Evolutionary conservation across 192 early-diverging fungal genomes (phyloP).

Genomic region (Thamnidium elegans): DNA sequence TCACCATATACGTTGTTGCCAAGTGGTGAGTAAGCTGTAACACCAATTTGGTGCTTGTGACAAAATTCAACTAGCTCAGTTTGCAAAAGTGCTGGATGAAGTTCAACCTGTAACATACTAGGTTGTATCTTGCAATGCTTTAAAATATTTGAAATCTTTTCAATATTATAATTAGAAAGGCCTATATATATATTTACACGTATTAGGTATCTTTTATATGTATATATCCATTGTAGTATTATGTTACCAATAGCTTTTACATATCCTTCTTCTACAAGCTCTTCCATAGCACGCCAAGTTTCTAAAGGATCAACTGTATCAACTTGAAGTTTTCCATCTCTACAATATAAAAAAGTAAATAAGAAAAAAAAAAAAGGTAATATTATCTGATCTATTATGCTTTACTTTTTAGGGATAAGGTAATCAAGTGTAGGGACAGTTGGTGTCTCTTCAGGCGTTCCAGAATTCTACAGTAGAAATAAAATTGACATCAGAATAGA

Average conservation of each 20-base stretch:
- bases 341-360: not conserved
- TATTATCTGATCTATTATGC: not conserved
- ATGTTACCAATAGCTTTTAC: slow-evolving; percentile 46
- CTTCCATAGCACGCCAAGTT: slow-evolving; percentile 77
- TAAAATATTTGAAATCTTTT: slow-evolving; percentile 36
- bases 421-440: slow-evolving; percentile 23
- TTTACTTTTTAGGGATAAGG: slow-evolving; percentile 33
- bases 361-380: no score
- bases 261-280: slow-evolving; percentile 56
- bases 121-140: slow-evolving; percentile 45
- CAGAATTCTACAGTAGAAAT: slow-evolving; percentile 7
- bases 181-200: slow-evolving; percentile 37
- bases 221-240: not conserved
- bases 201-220: not conserved
- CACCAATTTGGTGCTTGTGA: slow-evolving; percentile 60
- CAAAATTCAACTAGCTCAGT: slow-evolving; percentile 72
- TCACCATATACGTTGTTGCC: slow-evolving; percentile 47
- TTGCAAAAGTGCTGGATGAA: slow-evolving; percentile 75
- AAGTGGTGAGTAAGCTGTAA: slow-evolving; percentile 86
- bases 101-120: slow-evolving; percentile 82
- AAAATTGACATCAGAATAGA: not conserved
- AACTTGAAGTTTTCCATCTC: slow-evolving; percentile 33
- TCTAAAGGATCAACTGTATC: slow-evolving; percentile 49
- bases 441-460: slow-evolving; percentile 26
- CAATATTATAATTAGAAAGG: slow-evolving; percentile 64